Conservation (phyloP, 2,329 filamentous ascomycete genomes). For the Periconia sp. region DNA sequence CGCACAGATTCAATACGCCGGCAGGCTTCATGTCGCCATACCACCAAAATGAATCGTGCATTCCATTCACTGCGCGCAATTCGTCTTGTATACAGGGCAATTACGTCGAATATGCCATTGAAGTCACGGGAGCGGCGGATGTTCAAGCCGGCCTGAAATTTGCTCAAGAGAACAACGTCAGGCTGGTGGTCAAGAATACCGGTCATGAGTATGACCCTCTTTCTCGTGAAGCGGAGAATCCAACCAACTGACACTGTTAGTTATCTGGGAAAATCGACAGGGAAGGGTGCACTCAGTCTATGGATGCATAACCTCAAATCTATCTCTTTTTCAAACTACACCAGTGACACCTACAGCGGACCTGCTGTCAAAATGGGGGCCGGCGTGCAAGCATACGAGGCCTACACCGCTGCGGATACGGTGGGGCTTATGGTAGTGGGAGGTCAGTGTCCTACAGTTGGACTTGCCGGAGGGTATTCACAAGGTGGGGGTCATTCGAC, state of each 20-base stretch:
- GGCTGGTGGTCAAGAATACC: slow-evolving; percentile 13
- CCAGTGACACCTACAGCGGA: slow-evolving; percentile 9
- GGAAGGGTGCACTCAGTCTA: slow-evolving; percentile 15
- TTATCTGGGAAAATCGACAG: slow-evolving; percentile 21
- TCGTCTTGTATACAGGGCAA: slow-evolving; percentile 16
- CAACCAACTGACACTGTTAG: not conserved
- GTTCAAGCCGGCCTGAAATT: slow-evolving; percentile 9
- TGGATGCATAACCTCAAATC: slow-evolving; percentile 26
- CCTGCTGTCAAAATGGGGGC: slow-evolving; percentile 13
- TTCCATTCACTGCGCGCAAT: slow-evolving; percentile 5
- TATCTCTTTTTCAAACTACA: slow-evolving; percentile 14
- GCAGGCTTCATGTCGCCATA: slow-evolving; percentile 9
- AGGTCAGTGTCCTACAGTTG: slow-evolving; percentile 37
- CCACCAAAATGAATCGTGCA: slow-evolving; percentile 6
- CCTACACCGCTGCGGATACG: slow-evolving; percentile 4
- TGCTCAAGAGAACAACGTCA: slow-evolving; percentile 12
- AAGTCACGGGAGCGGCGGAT: slow-evolving; percentile 18
- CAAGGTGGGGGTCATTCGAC: slow-evolving; percentile 34
- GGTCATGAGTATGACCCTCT: slow-evolving; percentile 5
- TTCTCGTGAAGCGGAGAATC: slow-evolving; percentile 27
- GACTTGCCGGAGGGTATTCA: slow-evolving; percentile 34
- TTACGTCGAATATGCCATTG: slow-evolving; percentile 35
- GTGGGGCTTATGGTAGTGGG: slow-evolving; percentile 24
- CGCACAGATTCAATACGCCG: slow-evolving; percentile 2
- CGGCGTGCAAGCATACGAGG: slow-evolving; percentile 13